A percentile compares a stretch with the other conserved stretches of the same genome.
Conservation (phyloP, 345 rosid genomes). For the Brassica cretica region DNA sequence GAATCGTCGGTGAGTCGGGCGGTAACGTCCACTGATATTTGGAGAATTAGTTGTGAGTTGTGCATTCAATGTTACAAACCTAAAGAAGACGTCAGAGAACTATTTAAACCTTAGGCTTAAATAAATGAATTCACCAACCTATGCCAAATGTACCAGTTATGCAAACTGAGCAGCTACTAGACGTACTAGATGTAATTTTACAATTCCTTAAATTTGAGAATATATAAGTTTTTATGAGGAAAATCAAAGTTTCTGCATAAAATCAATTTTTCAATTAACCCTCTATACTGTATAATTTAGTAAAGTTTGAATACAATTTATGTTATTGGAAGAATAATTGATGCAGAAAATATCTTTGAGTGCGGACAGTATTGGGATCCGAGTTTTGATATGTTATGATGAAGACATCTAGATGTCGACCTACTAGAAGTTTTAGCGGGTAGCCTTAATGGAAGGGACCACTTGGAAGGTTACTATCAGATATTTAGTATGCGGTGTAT, state of each 20-base stretch:
- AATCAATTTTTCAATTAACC: neutral
- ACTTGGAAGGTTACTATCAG: neutral
- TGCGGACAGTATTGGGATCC: neutral
- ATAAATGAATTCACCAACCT: conserved; percentile 36
- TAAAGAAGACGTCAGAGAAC: conserved; percentile 6
- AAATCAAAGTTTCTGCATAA: neutral
- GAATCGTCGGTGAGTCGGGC: conserved; percentile 20
- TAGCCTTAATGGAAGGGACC: neutral
- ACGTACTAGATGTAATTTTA: neutral
- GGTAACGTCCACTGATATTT: conserved; percentile 28
- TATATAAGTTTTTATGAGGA: neutral
- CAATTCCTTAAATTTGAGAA: neutral
- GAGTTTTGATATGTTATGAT: neutral
- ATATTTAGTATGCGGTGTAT: too few species aligned
- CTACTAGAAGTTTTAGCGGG: neutral
- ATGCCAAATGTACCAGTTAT: conserved; percentile 3
- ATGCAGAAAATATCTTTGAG: neutral
- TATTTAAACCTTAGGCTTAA: conserved; percentile 14
- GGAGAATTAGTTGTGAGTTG: conserved; percentile 13
- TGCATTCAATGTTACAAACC: conserved; percentile 21
- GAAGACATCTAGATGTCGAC: neutral
- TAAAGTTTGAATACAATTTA: neutral
- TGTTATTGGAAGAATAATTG: neutral
- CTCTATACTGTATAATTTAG: neutral
- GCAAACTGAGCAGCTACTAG: neutral